A percentile compares a stretch with the other conserved stretches of the same genome.
phyloP scores from a whole-genome alignment of 1,139 yeast species.

The Diutina ranongensis region DNA sequence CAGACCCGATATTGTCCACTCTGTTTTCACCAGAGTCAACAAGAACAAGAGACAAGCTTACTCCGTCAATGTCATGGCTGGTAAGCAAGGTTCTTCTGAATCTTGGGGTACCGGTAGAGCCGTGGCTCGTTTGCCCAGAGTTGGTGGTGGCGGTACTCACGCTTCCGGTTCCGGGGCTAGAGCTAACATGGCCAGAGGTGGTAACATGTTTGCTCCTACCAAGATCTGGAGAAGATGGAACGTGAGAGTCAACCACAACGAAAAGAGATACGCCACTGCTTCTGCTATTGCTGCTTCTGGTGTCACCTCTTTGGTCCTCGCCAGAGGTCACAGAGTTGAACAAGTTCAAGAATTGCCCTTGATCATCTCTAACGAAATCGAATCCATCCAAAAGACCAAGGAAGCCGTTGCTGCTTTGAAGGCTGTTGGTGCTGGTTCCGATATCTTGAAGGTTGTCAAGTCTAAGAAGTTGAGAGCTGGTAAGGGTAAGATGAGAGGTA shows the following conservation, averaged over 20 bases:
- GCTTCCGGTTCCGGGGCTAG: constrained; percentile 99
- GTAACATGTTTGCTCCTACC: constrained; percentile 99
- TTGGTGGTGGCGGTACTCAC: constrained; percentile 99
- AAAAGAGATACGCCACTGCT: constrained; percentile 99
- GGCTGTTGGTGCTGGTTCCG: constrained; percentile 98
- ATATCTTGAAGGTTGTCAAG: constrained; percentile 94
- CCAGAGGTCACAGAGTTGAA: constrained; percentile 99
- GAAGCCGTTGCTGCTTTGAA: constrained; percentile 97
- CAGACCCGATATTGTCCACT: constrained; percentile 98
- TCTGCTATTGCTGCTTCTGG: constrained; percentile 99
- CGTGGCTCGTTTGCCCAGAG: constrained; percentile 99
- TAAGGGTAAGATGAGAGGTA: constrained; percentile 99
- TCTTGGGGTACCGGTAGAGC: constrained; percentile 99
- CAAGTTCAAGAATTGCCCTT: constrained; percentile 97
- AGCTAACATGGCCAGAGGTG: constrained; percentile 99
- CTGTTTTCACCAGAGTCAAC: constrained; percentile 97
- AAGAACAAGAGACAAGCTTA: constrained; percentile 99
- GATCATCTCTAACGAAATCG: constrained; percentile 90
- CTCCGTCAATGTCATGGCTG: constrained; percentile 98
- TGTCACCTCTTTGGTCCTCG: constrained; percentile 95
- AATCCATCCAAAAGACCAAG: constrained; percentile 92
- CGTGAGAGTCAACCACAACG: constrained; percentile 99
- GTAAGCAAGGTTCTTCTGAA: constrained; percentile 99
- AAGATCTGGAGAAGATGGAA: constrained; percentile 99
- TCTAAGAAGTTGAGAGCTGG: constrained; percentile 99